Conservation (phyloP, 371 early-diverging fungal species). For the Mucor racemosus region DNA sequence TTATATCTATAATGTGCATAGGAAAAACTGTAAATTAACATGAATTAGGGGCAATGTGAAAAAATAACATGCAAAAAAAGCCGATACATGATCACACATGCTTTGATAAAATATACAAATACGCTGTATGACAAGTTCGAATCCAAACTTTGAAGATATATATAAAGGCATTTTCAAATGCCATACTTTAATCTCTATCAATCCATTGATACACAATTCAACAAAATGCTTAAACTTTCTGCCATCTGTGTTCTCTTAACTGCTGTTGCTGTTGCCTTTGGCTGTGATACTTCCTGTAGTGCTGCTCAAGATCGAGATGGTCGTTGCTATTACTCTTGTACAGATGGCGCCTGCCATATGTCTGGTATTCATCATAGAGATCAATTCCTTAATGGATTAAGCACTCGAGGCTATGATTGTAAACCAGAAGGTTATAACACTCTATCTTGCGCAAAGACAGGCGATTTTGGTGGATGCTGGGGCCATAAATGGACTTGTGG, state of each 20-base stretch:
- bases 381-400: conserved; percentile 9
- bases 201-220: background rate
- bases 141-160: too few relatives aligned
- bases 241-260: background rate
- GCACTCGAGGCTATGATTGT: background rate
- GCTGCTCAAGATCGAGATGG: conserved; percentile 1
- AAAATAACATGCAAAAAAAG: too few relatives aligned
- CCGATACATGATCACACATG: too few relatives aligned
- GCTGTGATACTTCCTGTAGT: conserved; percentile 11
- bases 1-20: too few relatives aligned
- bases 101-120: too few relatives aligned
- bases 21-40: too few relatives aligned
- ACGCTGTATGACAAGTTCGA: too few relatives aligned
- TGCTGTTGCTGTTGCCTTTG: conserved; percentile 1
- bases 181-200: background rate
- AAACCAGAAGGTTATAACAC: conserved; percentile 1
- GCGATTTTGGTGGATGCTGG: conserved; percentile 7
- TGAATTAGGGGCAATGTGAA: too few relatives aligned
- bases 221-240: background rate
- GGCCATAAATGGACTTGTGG: conserved; percentile 13
- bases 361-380: conserved; percentile 7
- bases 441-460: conserved; percentile 10
- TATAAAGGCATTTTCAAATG: too few relatives aligned
- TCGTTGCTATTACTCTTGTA: conserved; percentile 12
- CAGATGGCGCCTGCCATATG: background rate